phyloP scores from a whole-genome alignment of 345 rosid species.

The Syzygium jambos region DNA sequence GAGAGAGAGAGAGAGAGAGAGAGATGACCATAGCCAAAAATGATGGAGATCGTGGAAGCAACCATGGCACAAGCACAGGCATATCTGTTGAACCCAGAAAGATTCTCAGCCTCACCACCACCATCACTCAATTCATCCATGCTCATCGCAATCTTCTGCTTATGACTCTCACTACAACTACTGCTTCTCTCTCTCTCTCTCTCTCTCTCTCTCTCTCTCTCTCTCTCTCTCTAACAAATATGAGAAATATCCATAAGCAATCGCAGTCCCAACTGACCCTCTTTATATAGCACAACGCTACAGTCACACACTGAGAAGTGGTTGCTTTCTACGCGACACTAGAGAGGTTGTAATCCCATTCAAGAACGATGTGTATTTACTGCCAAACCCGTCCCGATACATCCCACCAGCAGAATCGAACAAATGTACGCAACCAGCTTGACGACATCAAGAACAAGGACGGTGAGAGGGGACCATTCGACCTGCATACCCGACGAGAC shows the following conservation, averaged over 20 bases:
- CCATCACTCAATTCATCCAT: conserved; percentile 5
- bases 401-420: too few relatives aligned
- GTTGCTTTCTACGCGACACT: too few relatives aligned
- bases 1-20: too few relatives aligned
- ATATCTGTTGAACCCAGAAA: conserved; percentile 35
- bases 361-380: too few relatives aligned
- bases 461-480: too few relatives aligned
- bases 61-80: conserved; percentile 58
- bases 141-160: not conserved
- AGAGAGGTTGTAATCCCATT: too few relatives aligned
- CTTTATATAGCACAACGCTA: not conserved
- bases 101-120: conserved; percentile 7
- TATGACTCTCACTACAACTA: too few relatives aligned
- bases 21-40: conserved; percentile 52
- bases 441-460: too few relatives aligned
- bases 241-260: not conserved
- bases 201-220: not conserved
- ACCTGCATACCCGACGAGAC: too few relatives aligned
- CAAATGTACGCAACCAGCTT: too few relatives aligned
- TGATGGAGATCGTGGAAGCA: conserved; percentile 68
- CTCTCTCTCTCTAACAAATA: not conserved
- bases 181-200: too few relatives aligned
- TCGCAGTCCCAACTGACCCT: not conserved
- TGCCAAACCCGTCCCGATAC: too few relatives aligned
- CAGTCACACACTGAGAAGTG: not conserved